Base-by-base conservation (phyloP, 805 yeast genomes). In the Pichia californica region DNA sequence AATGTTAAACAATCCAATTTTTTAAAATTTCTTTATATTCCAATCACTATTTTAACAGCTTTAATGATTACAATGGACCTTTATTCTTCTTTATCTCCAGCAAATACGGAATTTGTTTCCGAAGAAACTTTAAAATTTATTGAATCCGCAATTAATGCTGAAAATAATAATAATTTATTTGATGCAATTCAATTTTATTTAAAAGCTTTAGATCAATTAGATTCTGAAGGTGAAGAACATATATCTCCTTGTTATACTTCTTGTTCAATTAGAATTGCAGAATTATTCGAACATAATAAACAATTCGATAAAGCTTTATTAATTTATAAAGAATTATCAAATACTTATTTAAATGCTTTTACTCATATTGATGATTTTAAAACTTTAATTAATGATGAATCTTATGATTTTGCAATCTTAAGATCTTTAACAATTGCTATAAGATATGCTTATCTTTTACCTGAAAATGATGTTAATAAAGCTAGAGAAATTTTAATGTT, bases 221-320 rank as follows among this genome's bases (percentile, higher is more conserved):
- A 82, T 40, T 64, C 69, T 16, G 62, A 76, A 35, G 70, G 68
- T 0, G 56, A 82, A 55, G 74, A 76, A 47, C 72, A 71, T 7
- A 53, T 82, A 31, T 67, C 77, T 39, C 93, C 86, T 57, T 93
- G 85, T 57, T 88, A 83, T 60, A 87, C 96, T 0, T 95, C 96
- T 0, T 74, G 88, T 37, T 89, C 87, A 56, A 67, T 88, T 60
- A 85, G 88, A 55, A 68, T 85, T 30, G 95, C 83, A 13, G 94
- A 88, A 55, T 79, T 86, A 81, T 84, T 76, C 59, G 96, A 88
- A 40, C 46, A 44, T 21, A 20, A 52, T 15, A 53, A 49, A 8
- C 39, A 53, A n/a, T 51, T 47, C 31, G 58, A 57, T 37, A 59
- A 56, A 34, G 61, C 65, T 2, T 37, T 52, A 26, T 47, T 45